phyloP scores from a whole-genome alignment of 495 filamentous ascomycete genomes.

The Hypoxylon perforatum region DNA sequence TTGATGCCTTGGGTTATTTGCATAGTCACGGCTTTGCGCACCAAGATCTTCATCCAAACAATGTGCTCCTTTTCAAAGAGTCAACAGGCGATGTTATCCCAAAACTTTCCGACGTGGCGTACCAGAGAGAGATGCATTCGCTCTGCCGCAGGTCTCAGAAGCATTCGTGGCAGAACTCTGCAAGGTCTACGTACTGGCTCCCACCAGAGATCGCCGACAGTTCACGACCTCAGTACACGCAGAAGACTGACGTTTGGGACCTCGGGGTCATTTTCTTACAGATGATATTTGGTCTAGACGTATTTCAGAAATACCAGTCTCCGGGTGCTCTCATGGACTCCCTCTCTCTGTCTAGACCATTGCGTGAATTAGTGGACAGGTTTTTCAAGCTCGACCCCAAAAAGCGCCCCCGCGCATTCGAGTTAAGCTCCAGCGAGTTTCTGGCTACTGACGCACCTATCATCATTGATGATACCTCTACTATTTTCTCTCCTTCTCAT shows the following conservation, averaged over 20 bases:
- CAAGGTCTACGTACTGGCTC: slow-evolving; percentile 83
- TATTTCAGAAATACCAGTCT: slow-evolving; percentile 79
- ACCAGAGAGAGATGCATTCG: slow-evolving; percentile 69
- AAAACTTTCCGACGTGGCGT: slow-evolving; percentile 77
- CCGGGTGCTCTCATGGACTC: slow-evolving; percentile 75
- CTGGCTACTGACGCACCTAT: slow-evolving; percentile 71
- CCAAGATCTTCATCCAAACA: slow-evolving; percentile 77
- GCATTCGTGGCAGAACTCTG: slow-evolving; percentile 63
- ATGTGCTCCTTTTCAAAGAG: slow-evolving; percentile 75
- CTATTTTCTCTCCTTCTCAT: slow-evolving; percentile 44
- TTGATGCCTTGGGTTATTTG: slow-evolving; percentile 87
- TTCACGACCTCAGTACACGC: slow-evolving; percentile 67
- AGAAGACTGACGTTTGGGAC: slow-evolving; percentile 95
- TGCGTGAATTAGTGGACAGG: slow-evolving; percentile 81
- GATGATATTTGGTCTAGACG: slow-evolving; percentile 89
- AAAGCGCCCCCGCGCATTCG: slow-evolving; percentile 88
- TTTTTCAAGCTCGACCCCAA: slow-evolving; percentile 85
- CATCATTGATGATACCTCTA: slow-evolving; percentile 54
- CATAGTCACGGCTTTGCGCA: slow-evolving; percentile 86
- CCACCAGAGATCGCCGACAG: slow-evolving; percentile 79
- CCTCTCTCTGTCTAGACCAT: slow-evolving; percentile 71
- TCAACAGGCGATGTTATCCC: slow-evolving; percentile 67
- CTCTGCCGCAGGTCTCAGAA: slow-evolving; percentile 61
- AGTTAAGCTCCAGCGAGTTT: slow-evolving; percentile 89
- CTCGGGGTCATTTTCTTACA: slow-evolving; percentile 89